A percentile compares a stretch with the other conserved stretches of the same genome.
These are phyloP conservation scores for Plasmodium vinckei DNA, from an alignment of 169 alveolate species.

Conservation along the genomic window DNA sequence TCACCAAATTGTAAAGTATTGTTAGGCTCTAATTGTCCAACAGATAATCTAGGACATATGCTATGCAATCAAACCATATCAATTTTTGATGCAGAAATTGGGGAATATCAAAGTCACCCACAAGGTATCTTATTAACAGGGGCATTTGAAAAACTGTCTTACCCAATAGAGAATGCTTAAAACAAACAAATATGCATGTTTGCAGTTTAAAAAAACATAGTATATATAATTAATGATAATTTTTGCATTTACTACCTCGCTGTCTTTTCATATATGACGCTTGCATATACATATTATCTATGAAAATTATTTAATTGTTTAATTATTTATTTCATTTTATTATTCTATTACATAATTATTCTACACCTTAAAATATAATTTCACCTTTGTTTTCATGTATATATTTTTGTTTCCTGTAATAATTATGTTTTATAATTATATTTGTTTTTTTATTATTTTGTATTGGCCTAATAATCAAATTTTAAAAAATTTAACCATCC, in stretches of 20 bases:
- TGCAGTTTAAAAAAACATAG: no score
- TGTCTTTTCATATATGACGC: not conserved
- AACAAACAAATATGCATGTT: not conserved
- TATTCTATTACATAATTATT: no score
- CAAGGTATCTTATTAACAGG: constrained; percentile 63
- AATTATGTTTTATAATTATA: no score
- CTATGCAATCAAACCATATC: constrained; percentile 57
- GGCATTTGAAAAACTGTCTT: constrained; percentile 42
- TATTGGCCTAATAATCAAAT: no score
- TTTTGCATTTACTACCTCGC: no score
- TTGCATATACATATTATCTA: not conserved
- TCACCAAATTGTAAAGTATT: constrained; percentile 37
- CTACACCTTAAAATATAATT: no score
- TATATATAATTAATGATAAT: no score
- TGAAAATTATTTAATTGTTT: not conserved
- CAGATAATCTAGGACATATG: constrained; percentile 64
- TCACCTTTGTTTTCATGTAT: no score
- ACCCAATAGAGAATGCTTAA: constrained; percentile 59
- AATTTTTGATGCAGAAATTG: constrained; percentile 73
- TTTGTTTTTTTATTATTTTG: no score
- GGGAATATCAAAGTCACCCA: constrained; percentile 73
- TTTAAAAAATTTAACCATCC: no score
- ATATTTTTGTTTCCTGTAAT: no score
- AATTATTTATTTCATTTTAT: no score
- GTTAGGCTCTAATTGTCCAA: constrained; percentile 67